These are phyloP conservation scores for Hyphopichia homilentoma DNA, from an alignment of 805 yeast genomes.

Conservation along the genomic window DNA sequence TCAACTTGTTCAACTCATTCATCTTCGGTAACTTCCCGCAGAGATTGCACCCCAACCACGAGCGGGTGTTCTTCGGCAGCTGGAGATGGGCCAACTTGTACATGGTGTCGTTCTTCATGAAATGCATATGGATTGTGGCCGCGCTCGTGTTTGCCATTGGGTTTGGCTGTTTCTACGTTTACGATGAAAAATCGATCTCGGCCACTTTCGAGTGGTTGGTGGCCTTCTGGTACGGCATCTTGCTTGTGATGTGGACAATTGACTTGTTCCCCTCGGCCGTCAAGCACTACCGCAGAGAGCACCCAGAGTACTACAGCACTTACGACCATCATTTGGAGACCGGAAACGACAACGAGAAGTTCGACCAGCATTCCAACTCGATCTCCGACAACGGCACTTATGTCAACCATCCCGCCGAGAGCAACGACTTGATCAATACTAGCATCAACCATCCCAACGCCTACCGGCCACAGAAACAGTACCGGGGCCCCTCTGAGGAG, in stretches of 20 bases:
- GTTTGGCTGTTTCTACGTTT: slow-evolving; percentile 49
- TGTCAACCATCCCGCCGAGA: background rate
- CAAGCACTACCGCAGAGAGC: slow-evolving; percentile 25
- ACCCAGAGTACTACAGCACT: slow-evolving; percentile 22
- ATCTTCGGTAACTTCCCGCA: slow-evolving; percentile 37
- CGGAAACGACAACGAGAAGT: slow-evolving; percentile 3
- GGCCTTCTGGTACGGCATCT: slow-evolving; percentile 78
- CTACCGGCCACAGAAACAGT: too few species aligned
- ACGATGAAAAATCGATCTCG: slow-evolving; percentile 39
- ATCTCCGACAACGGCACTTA: slow-evolving; percentile 2
- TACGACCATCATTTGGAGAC: slow-evolving; percentile 12
- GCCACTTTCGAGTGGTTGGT: slow-evolving; percentile 83
- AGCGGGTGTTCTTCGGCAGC: slow-evolving; percentile 35
- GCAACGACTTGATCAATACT: background rate
- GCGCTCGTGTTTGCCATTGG: slow-evolving; percentile 68
- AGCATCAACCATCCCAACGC: too few species aligned
- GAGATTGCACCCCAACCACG: slow-evolving; percentile 36
- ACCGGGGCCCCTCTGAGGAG: too few species aligned
- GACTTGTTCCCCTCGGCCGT: slow-evolving; percentile 68
- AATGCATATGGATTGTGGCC: slow-evolving; percentile 59
- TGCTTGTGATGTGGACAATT: slow-evolving; percentile 57
- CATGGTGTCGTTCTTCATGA: slow-evolving; percentile 49
- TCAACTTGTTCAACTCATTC: slow-evolving; percentile 34
- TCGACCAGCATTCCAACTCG: background rate
- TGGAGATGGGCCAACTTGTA: slow-evolving; percentile 36